phyloP scores from a whole-genome alignment of 495 filamentous ascomycete genomes.

The Podospora australis region DNA sequence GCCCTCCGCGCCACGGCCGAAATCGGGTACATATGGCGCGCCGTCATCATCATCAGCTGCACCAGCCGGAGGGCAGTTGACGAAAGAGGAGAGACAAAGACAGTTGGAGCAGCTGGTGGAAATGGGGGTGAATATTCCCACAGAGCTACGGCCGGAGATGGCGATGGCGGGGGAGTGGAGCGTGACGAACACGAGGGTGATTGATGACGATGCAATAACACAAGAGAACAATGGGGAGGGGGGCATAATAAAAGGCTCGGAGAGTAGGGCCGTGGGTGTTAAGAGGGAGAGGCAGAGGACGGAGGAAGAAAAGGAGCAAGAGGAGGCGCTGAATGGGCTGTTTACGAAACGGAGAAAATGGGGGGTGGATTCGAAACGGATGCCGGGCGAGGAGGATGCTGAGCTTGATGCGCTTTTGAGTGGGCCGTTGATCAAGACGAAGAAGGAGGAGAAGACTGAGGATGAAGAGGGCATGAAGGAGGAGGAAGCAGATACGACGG shows the following conservation, averaged over 20 bases:
- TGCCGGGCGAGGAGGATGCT: slow-evolving; percentile 57
- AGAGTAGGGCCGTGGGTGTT: slow-evolving; percentile 49
- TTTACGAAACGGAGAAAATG: slow-evolving; percentile 60
- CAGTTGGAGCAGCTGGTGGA: slow-evolving; percentile 83
- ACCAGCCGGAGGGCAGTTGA: slow-evolving; percentile 34
- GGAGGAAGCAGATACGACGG: slow-evolving; percentile 21
- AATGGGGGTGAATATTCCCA: slow-evolving; percentile 80
- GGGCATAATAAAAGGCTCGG: slow-evolving; percentile 14
- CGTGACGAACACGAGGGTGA: slow-evolving; percentile 52
- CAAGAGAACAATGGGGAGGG: slow-evolving; percentile 21
- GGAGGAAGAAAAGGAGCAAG: slow-evolving; percentile 59
- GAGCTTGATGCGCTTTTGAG: slow-evolving; percentile 70
- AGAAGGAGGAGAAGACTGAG: slow-evolving; percentile 29
- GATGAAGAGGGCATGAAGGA: slow-evolving; percentile 31
- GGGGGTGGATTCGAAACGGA: slow-evolving; percentile 63
- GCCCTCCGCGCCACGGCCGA: neutral
- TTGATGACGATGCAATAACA: slow-evolving; percentile 22
- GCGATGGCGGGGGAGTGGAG: slow-evolving; percentile 91
- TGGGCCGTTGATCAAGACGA: slow-evolving; percentile 28
- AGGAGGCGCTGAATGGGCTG: slow-evolving; percentile 49
- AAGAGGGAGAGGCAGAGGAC: slow-evolving; percentile 62
- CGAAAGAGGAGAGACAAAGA: slow-evolving; percentile 60
- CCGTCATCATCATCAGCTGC: slow-evolving; percentile 9
- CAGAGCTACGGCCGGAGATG: slow-evolving; percentile 70
- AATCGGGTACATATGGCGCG: neutral